Evolutionary conservation across 257 asterid species (phyloP).

Genomic region (Gentiana straminea): DNA sequence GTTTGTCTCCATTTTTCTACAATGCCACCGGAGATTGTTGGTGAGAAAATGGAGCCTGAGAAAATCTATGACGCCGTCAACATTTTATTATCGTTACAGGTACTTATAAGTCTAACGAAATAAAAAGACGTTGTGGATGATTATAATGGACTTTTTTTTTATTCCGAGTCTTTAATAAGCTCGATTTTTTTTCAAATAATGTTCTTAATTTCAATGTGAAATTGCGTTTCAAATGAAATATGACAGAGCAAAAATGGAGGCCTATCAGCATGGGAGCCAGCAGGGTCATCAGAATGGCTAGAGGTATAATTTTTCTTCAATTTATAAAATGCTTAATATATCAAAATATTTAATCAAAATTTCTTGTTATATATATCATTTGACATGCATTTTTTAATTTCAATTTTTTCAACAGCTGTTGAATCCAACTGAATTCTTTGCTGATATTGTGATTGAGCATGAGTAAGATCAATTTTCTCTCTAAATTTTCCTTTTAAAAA

Average conservation of each 20-base stretch:
- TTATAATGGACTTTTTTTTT: no score
- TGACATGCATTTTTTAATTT: neutral
- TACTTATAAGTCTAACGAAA: conserved; percentile 5
- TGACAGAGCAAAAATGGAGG: conserved; percentile 89
- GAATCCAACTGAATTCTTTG: conserved; percentile 25
- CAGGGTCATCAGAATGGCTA: conserved; percentile 69
- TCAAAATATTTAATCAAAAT: no score
- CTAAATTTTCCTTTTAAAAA: neutral
- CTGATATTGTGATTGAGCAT: conserved; percentile 18
- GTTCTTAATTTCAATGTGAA: neutral
- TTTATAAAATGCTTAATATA: neutral
- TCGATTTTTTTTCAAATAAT: neutral
- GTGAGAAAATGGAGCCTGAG: conserved; percentile 54
- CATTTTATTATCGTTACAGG: conserved; percentile 65
- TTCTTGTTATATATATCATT: neutral
- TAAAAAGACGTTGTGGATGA: no score
- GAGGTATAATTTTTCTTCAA: conserved; percentile 40
- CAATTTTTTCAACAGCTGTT: conserved; percentile 8
- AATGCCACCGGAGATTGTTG: conserved; percentile 74
- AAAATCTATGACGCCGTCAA: conserved; percentile 69
- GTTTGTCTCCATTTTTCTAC: conserved; percentile 71
- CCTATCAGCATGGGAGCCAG: conserved; percentile 95
- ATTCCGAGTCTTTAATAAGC: no score
- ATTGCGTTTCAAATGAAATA: neutral
- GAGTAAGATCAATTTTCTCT: conserved; percentile 12